These are phyloP conservation scores for Fusarium papillatum DNA, from an alignment of 2,329 filamentous ascomycete genomes.

Conservation along the genomic window DNA sequence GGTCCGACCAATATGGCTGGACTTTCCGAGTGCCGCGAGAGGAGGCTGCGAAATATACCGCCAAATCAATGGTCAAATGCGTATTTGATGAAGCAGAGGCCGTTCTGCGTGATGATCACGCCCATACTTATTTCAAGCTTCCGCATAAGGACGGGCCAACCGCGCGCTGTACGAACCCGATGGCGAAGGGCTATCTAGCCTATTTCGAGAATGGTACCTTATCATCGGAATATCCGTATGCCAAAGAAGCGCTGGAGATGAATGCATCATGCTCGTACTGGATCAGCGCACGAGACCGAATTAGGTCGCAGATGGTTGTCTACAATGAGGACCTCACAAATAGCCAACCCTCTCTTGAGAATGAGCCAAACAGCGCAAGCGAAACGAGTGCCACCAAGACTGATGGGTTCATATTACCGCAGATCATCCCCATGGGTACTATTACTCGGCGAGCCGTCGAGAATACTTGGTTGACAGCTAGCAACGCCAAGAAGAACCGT, in stretches of 20 bases:
- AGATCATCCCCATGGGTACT: constrained; percentile 98
- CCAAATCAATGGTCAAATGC: constrained; percentile 80
- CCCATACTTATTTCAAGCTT: constrained; percentile 87
- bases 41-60: constrained; percentile 74
- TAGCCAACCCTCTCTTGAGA: neutral
- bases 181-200: constrained; percentile 90
- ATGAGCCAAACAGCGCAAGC: neutral
- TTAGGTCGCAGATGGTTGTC: constrained; percentile 95
- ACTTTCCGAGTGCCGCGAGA: constrained; percentile 82
- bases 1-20: constrained; percentile 96
- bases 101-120: constrained; percentile 74
- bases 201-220: constrained; percentile 94
- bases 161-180: constrained; percentile 86
- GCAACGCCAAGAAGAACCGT: constrained; percentile 95
- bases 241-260: constrained; percentile 97
- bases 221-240: constrained; percentile 89
- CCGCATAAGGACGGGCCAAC: constrained; percentile 95
- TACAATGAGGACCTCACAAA: constrained; percentile 75
- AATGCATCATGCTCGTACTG: constrained; percentile 99
- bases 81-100: constrained; percentile 83
- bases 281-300: constrained; percentile 95
- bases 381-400: constrained; percentile 32
- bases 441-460: constrained; percentile 95
- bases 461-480: constrained; percentile 98
- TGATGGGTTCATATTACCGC: constrained; percentile 88